phyloP scores from a whole-genome alignment of 2,329 filamentous ascomycete species.

The Rhynchosporium graminicola region DNA sequence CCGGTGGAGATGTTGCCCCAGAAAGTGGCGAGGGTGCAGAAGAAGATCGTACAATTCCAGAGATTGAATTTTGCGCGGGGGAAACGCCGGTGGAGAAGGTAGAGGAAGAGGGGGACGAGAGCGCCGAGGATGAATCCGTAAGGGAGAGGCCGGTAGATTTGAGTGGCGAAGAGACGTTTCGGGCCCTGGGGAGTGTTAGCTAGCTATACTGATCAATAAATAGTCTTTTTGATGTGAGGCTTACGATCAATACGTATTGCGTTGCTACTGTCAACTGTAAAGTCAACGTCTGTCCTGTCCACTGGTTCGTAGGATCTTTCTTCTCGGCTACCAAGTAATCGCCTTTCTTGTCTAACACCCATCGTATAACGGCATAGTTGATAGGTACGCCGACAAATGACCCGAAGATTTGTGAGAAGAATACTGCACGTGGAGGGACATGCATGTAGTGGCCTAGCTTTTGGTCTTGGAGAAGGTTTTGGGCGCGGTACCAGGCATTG shows the following conservation, averaged over 20 bases:
- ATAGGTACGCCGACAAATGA: conserved; percentile 59
- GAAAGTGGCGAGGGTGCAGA: conserved; percentile 54
- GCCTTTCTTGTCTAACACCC: conserved; percentile 58
- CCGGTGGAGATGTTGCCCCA: conserved; percentile 64
- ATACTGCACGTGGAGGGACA: conserved; percentile 57
- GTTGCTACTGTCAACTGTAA: conserved; percentile 55
- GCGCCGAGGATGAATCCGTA: conserved; percentile 57
- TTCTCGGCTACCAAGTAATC: conserved; percentile 54
- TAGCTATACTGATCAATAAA: neutral
- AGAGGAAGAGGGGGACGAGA: conserved; percentile 49
- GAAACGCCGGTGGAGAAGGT: conserved; percentile 53
- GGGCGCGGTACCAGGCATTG: conserved; percentile 61
- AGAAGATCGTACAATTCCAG: conserved; percentile 65
- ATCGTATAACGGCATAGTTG: conserved; percentile 61
- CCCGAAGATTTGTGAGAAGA: conserved; percentile 62
- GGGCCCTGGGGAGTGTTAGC: conserved; percentile 43
- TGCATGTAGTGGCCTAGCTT: conserved; percentile 68
- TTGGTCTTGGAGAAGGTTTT: conserved; percentile 61
- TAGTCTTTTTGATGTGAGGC: neutral
- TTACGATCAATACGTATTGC: conserved; percentile 59
- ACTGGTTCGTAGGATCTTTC: conserved; percentile 58
- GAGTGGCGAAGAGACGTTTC: conserved; percentile 49
- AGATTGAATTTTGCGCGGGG: conserved; percentile 54
- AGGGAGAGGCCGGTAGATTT: conserved; percentile 51
- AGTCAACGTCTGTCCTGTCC: conserved; percentile 58